Conservation (phyloP, 345 rosid genomes). For the Balakata baccata region DNA sequence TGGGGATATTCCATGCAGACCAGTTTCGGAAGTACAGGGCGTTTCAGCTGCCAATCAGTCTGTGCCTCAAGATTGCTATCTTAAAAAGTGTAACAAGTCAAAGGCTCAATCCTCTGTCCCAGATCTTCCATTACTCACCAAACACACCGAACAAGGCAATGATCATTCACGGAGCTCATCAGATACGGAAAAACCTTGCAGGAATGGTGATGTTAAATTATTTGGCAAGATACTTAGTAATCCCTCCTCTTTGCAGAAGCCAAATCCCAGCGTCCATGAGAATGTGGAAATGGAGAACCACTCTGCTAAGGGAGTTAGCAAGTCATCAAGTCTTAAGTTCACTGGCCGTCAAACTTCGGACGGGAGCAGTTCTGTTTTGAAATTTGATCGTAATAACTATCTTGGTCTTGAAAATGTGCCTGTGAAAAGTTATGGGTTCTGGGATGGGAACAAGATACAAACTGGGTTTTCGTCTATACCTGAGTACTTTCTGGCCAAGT, state of each 20-base stretch:
- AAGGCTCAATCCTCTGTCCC: slow-evolving; percentile 29
- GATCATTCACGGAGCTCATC: slow-evolving; percentile 38
- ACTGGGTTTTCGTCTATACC: slow-evolving; percentile 73
- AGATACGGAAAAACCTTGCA: slow-evolving; percentile 46
- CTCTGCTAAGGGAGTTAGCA: slow-evolving; percentile 32
- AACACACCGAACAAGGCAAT: slow-evolving; percentile 33
- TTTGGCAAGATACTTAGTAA: slow-evolving; percentile 76
- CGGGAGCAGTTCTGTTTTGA: slow-evolving; percentile 31
- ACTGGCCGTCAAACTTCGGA: slow-evolving; percentile 33
- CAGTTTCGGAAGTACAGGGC: slow-evolving; percentile 39
- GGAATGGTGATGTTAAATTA: slow-evolving; percentile 71
- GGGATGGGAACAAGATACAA: slow-evolving; percentile 84
- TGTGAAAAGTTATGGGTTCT: slow-evolving; percentile 60
- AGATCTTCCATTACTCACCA: slow-evolving; percentile 38
- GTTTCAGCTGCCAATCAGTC: slow-evolving; percentile 16
- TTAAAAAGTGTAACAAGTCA: slow-evolving; percentile 50
- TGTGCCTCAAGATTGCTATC: slow-evolving; percentile 40
- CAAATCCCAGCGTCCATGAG: slow-evolving; percentile 25
- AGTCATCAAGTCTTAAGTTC: slow-evolving; percentile 39
- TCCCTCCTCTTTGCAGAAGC: slow-evolving; percentile 31
- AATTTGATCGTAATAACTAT: slow-evolving; percentile 46
- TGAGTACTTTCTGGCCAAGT: slow-evolving; percentile 66
- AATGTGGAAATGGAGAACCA: slow-evolving; percentile 36
- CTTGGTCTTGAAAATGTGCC: slow-evolving; percentile 57
- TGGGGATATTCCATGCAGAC: slow-evolving; percentile 39